Conservation (phyloP, 305 asterid genomes). For the Monarda citriodora region DNA sequence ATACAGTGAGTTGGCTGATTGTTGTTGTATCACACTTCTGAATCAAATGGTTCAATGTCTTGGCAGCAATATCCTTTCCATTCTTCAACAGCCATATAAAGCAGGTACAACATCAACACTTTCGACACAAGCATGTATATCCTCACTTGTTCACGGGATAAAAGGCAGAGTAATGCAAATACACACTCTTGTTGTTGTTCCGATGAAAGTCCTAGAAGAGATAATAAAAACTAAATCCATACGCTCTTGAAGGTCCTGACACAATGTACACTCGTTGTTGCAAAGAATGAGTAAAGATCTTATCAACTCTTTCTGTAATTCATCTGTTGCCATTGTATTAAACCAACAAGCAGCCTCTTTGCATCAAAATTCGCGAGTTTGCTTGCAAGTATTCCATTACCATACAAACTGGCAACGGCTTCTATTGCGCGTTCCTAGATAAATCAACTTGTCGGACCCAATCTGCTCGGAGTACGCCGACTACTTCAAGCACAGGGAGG, state of each 20-base stretch:
- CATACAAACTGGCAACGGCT: too few relatives aligned
- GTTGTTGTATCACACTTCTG: slow-evolving; percentile 99
- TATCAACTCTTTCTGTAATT: slow-evolving; percentile 94
- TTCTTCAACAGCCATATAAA: slow-evolving; percentile 96
- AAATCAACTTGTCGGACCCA: slow-evolving; percentile 55
- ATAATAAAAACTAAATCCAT: slow-evolving; percentile 95
- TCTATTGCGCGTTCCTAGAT: too few relatives aligned
- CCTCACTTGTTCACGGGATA: slow-evolving; percentile 98
- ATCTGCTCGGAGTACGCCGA: slow-evolving; percentile 62
- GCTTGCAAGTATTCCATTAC: too few relatives aligned
- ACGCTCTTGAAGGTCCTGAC: slow-evolving; percentile 99
- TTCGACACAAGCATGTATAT: slow-evolving; percentile 99
- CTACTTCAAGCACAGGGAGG: slow-evolving; percentile 58
- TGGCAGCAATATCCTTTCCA: slow-evolving; percentile 99
- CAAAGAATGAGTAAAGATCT: slow-evolving; percentile 89
- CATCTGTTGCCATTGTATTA: too few relatives aligned
- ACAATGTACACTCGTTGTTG: slow-evolving; percentile 88
- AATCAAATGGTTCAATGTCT: slow-evolving; percentile 96
- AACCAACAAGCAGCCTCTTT: too few relatives aligned
- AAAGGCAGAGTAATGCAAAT: slow-evolving; percentile 93
- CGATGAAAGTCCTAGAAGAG: slow-evolving; percentile 99
- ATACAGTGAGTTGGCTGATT: slow-evolving; percentile 97
- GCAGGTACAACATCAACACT: slow-evolving; percentile 99
- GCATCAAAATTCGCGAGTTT: too few relatives aligned
- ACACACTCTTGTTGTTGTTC: slow-evolving; percentile 99